These are phyloP conservation scores for Arthrobotrys musiformis DNA, from an alignment of 2,329 filamentous ascomycete species.

Conservation along the genomic window DNA sequence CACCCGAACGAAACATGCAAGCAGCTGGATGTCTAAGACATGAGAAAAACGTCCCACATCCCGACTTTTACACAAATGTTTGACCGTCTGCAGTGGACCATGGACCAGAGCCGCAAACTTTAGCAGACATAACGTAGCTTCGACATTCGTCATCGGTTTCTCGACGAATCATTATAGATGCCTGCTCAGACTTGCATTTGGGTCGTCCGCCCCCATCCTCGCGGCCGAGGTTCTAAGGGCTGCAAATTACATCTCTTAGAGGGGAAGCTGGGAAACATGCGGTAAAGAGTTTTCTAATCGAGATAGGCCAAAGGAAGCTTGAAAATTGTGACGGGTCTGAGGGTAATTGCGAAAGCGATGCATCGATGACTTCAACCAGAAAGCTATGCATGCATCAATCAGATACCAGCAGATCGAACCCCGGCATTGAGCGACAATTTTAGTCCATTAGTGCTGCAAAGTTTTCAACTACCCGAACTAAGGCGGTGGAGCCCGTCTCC, in stretches of 20 bases:
- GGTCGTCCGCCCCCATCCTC: neutral
- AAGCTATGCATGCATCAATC: neutral
- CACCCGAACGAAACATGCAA: no score
- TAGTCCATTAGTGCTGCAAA: neutral
- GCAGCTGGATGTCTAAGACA: neutral
- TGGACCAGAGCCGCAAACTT: neutral
- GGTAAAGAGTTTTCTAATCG: neutral
- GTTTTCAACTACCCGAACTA: neutral
- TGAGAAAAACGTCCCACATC: neutral
- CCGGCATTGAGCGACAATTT: neutral
- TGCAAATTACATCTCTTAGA: neutral
- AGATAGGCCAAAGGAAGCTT: neutral
- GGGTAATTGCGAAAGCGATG: conserved; percentile 3
- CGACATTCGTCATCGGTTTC: neutral
- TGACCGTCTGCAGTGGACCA: no score
- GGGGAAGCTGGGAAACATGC: neutral
- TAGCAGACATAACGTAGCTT: neutral
- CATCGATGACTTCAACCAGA: neutral
- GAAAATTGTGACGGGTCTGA: neutral
- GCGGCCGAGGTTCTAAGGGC: neutral
- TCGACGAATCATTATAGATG: neutral
- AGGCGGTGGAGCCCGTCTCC: neutral
- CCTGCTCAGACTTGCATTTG: neutral
- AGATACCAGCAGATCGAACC: neutral
- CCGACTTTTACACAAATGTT: no score